Percentiles rank a stretch among this genome's conserved stretches.
Conservation (phyloP, 1,284 basidiomycete species). For the Ustilago curta region DNA sequence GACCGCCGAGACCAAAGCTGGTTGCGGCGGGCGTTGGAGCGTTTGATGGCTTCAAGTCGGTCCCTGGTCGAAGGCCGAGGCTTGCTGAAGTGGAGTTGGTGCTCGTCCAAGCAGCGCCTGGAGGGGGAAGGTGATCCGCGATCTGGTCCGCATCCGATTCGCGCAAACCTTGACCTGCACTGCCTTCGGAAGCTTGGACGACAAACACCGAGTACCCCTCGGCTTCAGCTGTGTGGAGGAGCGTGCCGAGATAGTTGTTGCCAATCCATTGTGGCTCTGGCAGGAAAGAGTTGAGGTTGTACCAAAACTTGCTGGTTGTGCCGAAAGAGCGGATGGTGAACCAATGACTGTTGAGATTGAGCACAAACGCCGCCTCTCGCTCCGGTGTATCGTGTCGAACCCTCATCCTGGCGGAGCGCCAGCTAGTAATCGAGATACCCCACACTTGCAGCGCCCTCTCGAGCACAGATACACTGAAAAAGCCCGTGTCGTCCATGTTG, state of each 20-base stretch:
- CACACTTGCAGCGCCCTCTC: conserved; percentile 61
- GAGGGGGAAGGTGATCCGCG: conserved; percentile 52
- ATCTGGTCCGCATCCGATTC: conserved; percentile 55
- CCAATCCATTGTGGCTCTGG: conserved; percentile 62
- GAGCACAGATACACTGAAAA: conserved; percentile 63
- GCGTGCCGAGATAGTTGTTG: conserved; percentile 60
- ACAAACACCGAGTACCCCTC: conserved; percentile 67
- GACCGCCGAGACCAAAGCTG: conserved; percentile 13
- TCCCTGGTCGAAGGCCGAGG: conserved; percentile 33
- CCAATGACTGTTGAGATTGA: conserved; percentile 67
- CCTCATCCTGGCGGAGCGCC: conserved; percentile 51
- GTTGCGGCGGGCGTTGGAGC: conserved; percentile 7
- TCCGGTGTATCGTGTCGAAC: conserved; percentile 51
- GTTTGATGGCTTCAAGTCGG: conserved; percentile 5
- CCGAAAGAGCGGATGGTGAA: conserved; percentile 65
- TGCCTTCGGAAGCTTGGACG: conserved; percentile 41
- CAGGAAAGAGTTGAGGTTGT: conserved; percentile 67
- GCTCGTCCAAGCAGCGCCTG: conserved; percentile 18
- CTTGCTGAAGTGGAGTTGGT: conserved; percentile 6
- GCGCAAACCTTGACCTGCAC: conserved; percentile 33
- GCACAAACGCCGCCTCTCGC: conserved; percentile 63
- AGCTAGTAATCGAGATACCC: conserved; percentile 44
- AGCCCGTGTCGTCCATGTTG: conserved; percentile 68
- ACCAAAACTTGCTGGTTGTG: conserved; percentile 52
- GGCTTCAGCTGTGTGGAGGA: conserved; percentile 59